phyloP scores from a whole-genome alignment of 371 early-diverging fungal genomes.

The Cokeromyces recurvatus region DNA sequence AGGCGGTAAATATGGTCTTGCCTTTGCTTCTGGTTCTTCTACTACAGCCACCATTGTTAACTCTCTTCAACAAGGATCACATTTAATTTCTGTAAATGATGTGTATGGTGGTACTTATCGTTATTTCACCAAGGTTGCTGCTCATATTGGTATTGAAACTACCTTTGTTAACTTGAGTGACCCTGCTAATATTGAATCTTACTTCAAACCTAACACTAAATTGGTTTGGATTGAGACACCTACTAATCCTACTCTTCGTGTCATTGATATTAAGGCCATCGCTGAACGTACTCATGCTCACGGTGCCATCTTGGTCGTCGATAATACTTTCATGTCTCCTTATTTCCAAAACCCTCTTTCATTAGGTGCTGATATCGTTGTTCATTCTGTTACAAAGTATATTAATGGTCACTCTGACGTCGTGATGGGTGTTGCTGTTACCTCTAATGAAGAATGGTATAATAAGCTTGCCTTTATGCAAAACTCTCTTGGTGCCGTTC shows the following conservation, averaged over 20 bases:
- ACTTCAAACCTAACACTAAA: slow-evolving; percentile 75
- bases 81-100: slow-evolving; percentile 91
- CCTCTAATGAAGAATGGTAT: slow-evolving; percentile 67
- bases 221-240: slow-evolving; percentile 95
- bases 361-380: slow-evolving; percentile 95
- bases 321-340: slow-evolving; percentile 98
- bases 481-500: slow-evolving; percentile 94
- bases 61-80: slow-evolving; percentile 71
- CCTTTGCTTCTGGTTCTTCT: slow-evolving; percentile 94
- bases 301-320: slow-evolving; percentile 85
- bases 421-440: slow-evolving; percentile 93
- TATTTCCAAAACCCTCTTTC: slow-evolving; percentile 93
- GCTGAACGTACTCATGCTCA: slow-evolving; percentile 77
- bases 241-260: slow-evolving; percentile 93
- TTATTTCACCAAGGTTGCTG: slow-evolving; percentile 93
- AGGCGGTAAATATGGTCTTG: slow-evolving; percentile 84
- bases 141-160: slow-evolving; percentile 63
- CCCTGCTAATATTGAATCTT: slow-evolving; percentile 62
- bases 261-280: slow-evolving; percentile 89
- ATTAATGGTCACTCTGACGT: slow-evolving; percentile 98
- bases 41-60: slow-evolving; percentile 86
- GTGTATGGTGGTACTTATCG: slow-evolving; percentile 98
- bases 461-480: slow-evolving; percentile 86
- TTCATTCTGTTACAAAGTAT: slow-evolving; percentile 98
- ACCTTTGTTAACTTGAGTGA: slow-evolving; percentile 87